Base-by-base conservation (phyloP, 495 filamentous ascomycete species). In the Trichodelitschia bisporula region DNA sequence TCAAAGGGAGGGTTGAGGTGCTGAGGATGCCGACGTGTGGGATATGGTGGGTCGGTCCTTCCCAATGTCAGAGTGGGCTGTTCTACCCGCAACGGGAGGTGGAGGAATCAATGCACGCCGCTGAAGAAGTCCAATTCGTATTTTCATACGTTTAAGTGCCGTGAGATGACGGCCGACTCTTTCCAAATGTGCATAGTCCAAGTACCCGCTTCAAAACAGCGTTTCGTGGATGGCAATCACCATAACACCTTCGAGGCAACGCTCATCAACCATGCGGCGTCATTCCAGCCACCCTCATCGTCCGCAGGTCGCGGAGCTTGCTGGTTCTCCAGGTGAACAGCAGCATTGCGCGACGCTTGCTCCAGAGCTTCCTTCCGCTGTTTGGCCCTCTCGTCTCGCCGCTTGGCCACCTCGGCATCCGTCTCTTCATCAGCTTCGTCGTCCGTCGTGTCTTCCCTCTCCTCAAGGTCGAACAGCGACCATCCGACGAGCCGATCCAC, bases 191-290 rank as follows among this genome's bases (percentile, higher is more conserved):
- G n/a, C n/a, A n/a, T n/a, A n/a, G n/a, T n/a, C n/a, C n/a, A n/a
- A n/a, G n/a, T n/a, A n/a, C n/a, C n/a, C n/a, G n/a, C n/a, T n/a
- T n/a, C n/a, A n/a, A n/a, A n/a, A n/a, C n/a, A n/a, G n/a, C n/a
- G n/a, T n/a, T n/a, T n/a, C n/a, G n/a, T n/a, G n/a, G n/a, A n/a
- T n/a, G n/a, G n/a, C n/a, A n/a, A 34, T 37, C 49, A 77, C 32
- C 76, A 46, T 15, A 89, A 48, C 14, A 77, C 67, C 36, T 70
- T 76, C 20, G 66, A 72, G 15, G 77, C 72, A 29, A 83, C 66
- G 28, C 66, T 69, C 29, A 90, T 53, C 35, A 92, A 50, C 82
- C 78, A 92, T 16, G 72, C 63, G 20, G 76, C 80, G 55, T 90
- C 82, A 35, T 72, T 62, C 80, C 77, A 89, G 10, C 70, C 66